These are phyloP conservation scores for Fusarium sp. DNA, from an alignment of 2,329 filamentous ascomycete genomes.

Conservation along the genomic window DNA sequence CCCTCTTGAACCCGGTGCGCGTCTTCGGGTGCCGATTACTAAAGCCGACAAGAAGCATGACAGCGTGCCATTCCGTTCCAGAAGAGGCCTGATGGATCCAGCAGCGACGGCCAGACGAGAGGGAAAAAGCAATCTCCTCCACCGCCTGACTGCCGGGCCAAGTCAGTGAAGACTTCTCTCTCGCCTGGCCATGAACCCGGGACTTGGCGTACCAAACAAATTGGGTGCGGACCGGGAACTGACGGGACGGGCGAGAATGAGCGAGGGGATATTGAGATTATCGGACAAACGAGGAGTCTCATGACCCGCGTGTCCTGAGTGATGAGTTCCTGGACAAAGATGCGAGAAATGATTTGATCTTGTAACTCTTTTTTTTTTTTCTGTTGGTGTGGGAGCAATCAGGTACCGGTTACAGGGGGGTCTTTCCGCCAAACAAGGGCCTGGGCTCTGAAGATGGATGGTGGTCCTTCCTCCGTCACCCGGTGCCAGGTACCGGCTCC, in stretches of 20 bases:
- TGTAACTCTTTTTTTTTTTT: neutral
- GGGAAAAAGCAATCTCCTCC: constrained; percentile 18
- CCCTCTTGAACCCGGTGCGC: constrained; percentile 11
- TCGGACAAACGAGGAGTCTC: neutral
- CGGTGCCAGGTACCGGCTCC: constrained; percentile 38
- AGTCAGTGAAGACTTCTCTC: constrained; percentile 9
- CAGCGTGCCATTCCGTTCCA: constrained; percentile 16
- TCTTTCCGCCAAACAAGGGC: constrained; percentile 36
- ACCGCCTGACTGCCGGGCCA: constrained; percentile 19
- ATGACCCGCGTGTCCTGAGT: constrained; percentile 8
- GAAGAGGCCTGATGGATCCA: constrained; percentile 14
- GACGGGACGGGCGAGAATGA: neutral
- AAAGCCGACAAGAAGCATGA: constrained; percentile 5
- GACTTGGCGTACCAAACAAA: constrained; percentile 27
- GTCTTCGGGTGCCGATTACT: constrained; percentile 24
- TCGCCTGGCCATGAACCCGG: constrained; percentile 25
- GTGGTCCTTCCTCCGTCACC: constrained; percentile 26
- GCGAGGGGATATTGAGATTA: neutral
- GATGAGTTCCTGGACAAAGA: constrained; percentile 33
- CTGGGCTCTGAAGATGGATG: constrained; percentile 18
- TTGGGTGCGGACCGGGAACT: constrained; percentile 16
- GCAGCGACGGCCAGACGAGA: constrained; percentile 15
- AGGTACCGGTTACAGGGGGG: constrained; percentile 44
- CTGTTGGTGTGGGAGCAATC: constrained; percentile 40
- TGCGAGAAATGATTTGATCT: constrained; percentile 39